Percentiles rank a stretch among this genome's conserved stretches.
These are phyloP conservation scores for Scheffersomyces segobiensis DNA, from an alignment of 1,139 yeast genomes.

Conservation along the genomic window DNA sequence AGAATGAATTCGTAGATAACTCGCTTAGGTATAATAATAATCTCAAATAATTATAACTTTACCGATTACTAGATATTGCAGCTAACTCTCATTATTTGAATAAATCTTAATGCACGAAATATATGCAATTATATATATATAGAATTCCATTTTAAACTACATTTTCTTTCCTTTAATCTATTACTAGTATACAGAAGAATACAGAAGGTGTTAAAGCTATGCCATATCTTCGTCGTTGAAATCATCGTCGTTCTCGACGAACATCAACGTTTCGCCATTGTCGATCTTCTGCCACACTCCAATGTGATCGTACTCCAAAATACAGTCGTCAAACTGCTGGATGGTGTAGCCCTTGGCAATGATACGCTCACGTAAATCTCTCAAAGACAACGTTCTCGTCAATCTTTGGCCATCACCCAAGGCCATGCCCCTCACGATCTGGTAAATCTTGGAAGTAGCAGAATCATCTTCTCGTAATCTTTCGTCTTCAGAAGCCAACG, in stretches of 20 bases:
- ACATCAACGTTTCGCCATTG: slow-evolving; percentile 57
- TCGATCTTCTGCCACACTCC: slow-evolving; percentile 79
- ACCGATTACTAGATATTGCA: no score
- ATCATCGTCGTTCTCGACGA: slow-evolving; percentile 31
- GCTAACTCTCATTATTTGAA: neutral
- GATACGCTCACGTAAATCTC: slow-evolving; percentile 64
- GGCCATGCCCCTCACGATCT: slow-evolving; percentile 57
- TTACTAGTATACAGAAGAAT: neutral
- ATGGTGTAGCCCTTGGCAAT: slow-evolving; percentile 83
- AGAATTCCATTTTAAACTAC: neutral
- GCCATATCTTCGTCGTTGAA: slow-evolving; percentile 24
- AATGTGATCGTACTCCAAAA: slow-evolving; percentile 69
- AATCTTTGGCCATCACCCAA: slow-evolving; percentile 43
- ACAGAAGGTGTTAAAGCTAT: slow-evolving; percentile 2
- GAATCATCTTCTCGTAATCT: slow-evolving; percentile 52
- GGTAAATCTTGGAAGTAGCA: slow-evolving; percentile 58
- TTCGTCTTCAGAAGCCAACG: slow-evolving; percentile 61
- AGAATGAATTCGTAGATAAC: neutral
- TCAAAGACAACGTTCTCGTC: slow-evolving; percentile 51
- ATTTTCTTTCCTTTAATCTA: neutral
- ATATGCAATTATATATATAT: no score
- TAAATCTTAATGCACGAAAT: no score
- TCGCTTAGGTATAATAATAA: neutral
- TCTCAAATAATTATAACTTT: no score
- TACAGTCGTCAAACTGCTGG: slow-evolving; percentile 73